Evolutionary conservation across 495 filamentous ascomycete genomes (phyloP).

Genomic region (Penicillium coprophilum): DNA sequence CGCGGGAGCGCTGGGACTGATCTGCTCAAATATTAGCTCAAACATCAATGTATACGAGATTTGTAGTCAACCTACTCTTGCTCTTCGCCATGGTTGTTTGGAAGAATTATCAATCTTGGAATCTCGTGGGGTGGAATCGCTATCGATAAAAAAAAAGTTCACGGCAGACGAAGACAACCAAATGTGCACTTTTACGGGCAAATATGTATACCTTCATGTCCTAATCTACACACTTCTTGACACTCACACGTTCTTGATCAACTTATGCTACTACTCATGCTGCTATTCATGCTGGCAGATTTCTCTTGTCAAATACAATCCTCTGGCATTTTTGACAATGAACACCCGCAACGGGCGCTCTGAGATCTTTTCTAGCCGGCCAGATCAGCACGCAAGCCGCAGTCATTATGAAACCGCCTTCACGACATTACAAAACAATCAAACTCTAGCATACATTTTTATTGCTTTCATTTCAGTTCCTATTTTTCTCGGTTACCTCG

Average conservation of each 20-base stretch:
- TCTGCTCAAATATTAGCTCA: conserved; percentile 34
- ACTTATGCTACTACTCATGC: conserved; percentile 21
- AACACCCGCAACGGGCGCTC: conserved; percentile 38
- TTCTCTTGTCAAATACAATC: conserved; percentile 27
- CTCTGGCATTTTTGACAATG: conserved; percentile 36
- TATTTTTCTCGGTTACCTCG: conserved; percentile 32
- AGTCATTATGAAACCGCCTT: conserved; percentile 39
- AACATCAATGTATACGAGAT: conserved; percentile 3
- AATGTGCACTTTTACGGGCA: conserved; percentile 26
- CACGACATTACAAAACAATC: conserved; percentile 30
- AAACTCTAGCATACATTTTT: conserved; percentile 26
- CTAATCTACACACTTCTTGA: conserved; percentile 15
- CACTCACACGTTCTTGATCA: conserved; percentile 3
- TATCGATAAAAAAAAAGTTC: conserved; percentile 49
- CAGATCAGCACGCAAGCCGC: conserved; percentile 27
- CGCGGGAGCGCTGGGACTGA: conserved; percentile 63
- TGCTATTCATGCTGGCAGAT: conserved; percentile 10
- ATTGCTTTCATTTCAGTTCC: conserved; percentile 27
- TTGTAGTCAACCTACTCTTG: conserved; percentile 33
- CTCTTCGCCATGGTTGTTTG: conserved; percentile 52
- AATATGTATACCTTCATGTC: conserved; percentile 12
- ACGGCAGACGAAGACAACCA: conserved; percentile 30
- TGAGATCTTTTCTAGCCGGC: conserved; percentile 35
- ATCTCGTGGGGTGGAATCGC: conserved; percentile 33
- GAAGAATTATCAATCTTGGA: conserved; percentile 25